These are phyloP conservation scores for Apostasia ramifera DNA, from an alignment of 106 monocot genomes.

Conservation along the genomic window DNA sequence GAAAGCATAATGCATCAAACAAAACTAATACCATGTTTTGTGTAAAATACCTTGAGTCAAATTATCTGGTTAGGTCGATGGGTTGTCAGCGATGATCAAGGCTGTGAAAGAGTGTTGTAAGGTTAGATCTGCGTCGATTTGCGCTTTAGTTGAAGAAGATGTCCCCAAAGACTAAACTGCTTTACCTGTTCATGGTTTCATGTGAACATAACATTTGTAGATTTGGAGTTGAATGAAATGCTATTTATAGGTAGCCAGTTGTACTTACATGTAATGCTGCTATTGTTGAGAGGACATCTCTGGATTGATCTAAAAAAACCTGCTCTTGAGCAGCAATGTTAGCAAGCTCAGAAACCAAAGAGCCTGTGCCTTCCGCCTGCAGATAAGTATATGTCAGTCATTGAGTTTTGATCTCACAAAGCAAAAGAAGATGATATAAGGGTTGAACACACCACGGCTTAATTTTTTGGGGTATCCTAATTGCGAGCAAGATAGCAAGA, in stretches of 20 bases:
- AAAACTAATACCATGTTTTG: not conserved
- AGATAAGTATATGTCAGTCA: not conserved
- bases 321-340: conserved; percentile 49
- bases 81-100: not conserved
- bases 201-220: not conserved
- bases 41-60: not conserved
- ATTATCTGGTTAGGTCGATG: not conserved
- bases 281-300: conserved; percentile 45
- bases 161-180: conserved; percentile 37
- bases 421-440: no score
- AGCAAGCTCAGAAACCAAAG: conserved; percentile 51
- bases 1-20: not conserved
- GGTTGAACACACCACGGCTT: no score
- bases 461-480: no score
- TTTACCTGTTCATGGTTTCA: conserved; percentile 32
- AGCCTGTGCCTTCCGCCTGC: conserved; percentile 43
- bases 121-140: conserved; percentile 1
- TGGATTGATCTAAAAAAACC: conserved; percentile 49
- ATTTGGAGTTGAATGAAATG: not conserved
- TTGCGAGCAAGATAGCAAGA: no score
- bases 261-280: conserved; percentile 57
- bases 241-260: not conserved
- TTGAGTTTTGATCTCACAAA: no score
- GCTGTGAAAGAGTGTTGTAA: not conserved
- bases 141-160: conserved; percentile 26